Percentiles rank a stretch among this genome's conserved stretches.
Evolutionary conservation across 2,329 filamentous ascomycete genomes (phyloP).

Genomic region (Paraconiothyrium sp.): DNA sequence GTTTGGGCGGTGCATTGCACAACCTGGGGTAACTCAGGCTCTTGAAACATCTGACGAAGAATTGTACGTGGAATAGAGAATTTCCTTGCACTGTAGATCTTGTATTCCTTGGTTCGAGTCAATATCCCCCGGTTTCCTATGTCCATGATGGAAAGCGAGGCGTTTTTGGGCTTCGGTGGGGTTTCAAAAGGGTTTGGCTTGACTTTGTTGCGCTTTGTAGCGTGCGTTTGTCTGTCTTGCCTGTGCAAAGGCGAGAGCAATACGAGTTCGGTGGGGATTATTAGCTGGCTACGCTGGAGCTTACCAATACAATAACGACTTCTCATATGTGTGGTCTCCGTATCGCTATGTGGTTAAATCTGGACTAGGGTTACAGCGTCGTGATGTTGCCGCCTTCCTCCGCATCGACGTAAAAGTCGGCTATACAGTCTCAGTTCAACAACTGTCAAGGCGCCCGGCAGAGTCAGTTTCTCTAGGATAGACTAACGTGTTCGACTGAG

Average conservation of each 20-base stretch:
- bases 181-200: not conserved
- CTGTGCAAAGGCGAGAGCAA: constrained; percentile 12
- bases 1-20: no score
- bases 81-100: constrained; percentile 2
- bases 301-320: not conserved
- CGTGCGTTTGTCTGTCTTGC: constrained; percentile 1
- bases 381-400: no score
- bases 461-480: no score
- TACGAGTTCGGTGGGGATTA: not conserved
- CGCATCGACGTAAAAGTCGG: not conserved
- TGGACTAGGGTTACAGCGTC: not conserved
- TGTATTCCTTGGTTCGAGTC: not conserved
- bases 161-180: constrained; percentile 1
- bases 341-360: not conserved
- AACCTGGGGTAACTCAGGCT: no score
- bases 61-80: not conserved
- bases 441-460: no score
- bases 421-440: not conserved
- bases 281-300: constrained; percentile 1
- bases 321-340: not conserved
- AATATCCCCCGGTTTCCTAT: constrained; percentile 4
- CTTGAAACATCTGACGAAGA: no score
- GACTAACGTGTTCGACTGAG: no score
- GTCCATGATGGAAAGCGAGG: constrained; percentile 5
- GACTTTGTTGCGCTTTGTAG: not conserved